Percentiles rank a stretch among this genome's conserved stretches.
Evolutionary conservation across 2,329 filamentous ascomycete genomes (phyloP).

Genomic region (Didymella arachidicola): DNA sequence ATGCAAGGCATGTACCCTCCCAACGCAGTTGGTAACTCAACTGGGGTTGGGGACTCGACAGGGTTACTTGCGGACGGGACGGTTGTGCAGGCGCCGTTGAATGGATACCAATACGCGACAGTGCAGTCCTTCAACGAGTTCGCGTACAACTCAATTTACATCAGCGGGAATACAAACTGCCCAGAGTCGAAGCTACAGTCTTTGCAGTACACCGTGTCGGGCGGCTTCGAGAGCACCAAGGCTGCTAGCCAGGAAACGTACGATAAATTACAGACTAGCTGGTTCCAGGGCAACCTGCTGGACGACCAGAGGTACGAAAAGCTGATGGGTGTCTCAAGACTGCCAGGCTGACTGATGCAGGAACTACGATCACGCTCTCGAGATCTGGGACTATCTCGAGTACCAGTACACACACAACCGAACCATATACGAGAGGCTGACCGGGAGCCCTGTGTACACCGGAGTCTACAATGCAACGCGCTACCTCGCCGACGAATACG

Average conservation of each 20-base stretch:
- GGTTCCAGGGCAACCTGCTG: slow-evolving; percentile 49
- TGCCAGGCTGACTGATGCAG: slow-evolving; percentile 33
- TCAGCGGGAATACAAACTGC: slow-evolving; percentile 60
- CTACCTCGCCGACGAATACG: slow-evolving; percentile 59
- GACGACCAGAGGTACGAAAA: slow-evolving; percentile 13
- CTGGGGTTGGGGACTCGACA: slow-evolving; percentile 40
- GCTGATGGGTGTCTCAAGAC: neutral
- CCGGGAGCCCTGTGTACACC: slow-evolving; percentile 36
- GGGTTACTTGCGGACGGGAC: slow-evolving; percentile 59
- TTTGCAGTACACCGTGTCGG: slow-evolving; percentile 53
- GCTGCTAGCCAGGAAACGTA: slow-evolving; percentile 56
- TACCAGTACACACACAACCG: slow-evolving; percentile 63
- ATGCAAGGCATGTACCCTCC: slow-evolving; percentile 69
- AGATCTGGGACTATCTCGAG: slow-evolving; percentile 64
- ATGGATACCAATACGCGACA: slow-evolving; percentile 65
- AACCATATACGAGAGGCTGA: slow-evolving; percentile 48
- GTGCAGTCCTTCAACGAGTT: slow-evolving; percentile 55
- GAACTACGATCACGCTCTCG: slow-evolving; percentile 61
- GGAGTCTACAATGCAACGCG: slow-evolving; percentile 42
- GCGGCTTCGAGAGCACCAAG: slow-evolving; percentile 52
- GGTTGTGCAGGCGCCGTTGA: slow-evolving; percentile 57
- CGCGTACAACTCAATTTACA: slow-evolving; percentile 61
- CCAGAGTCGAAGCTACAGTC: slow-evolving; percentile 48
- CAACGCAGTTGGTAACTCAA: slow-evolving; percentile 38
- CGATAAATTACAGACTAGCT: slow-evolving; percentile 51